These are phyloP conservation scores for Zygosaccharomyces sapae DNA, from an alignment of 1,139 yeast genomes.

Conservation along the genomic window DNA sequence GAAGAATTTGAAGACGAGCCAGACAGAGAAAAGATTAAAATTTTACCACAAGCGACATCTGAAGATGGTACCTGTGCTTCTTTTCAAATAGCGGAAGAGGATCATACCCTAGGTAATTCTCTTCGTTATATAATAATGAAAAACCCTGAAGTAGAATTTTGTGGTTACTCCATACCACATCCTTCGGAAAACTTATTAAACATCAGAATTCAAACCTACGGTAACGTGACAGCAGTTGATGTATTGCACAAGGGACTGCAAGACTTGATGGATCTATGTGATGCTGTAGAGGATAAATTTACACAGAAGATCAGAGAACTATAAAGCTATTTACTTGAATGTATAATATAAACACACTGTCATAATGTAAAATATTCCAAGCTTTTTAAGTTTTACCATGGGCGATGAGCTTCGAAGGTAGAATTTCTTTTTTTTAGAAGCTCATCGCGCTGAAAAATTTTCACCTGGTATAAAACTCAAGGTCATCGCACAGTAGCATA, in stretches of 20 bases:
- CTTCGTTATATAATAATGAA: slow-evolving; percentile 92
- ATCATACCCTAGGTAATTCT: slow-evolving; percentile 93
- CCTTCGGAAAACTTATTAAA: slow-evolving; percentile 91
- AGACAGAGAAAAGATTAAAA: slow-evolving; percentile 41
- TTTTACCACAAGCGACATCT: slow-evolving; percentile 78
- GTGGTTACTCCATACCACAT: slow-evolving; percentile 98
- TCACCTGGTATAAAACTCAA: slow-evolving; percentile 1
- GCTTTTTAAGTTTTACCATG: slow-evolving; percentile 4
- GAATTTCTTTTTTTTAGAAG: slow-evolving; percentile 11
- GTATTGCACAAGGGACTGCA: slow-evolving; percentile 90
- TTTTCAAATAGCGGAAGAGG: slow-evolving; percentile 87
- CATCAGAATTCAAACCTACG: slow-evolving; percentile 91
- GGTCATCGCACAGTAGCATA: slow-evolving; percentile 9
- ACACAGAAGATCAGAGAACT: slow-evolving; percentile 53
- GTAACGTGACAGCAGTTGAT: slow-evolving; percentile 80
- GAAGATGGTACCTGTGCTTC: slow-evolving; percentile 96
- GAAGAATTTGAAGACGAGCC: slow-evolving; percentile 31
- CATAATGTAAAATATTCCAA: no score
- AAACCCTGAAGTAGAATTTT: slow-evolving; percentile 95
- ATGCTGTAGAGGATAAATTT: slow-evolving; percentile 75
- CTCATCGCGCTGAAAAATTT: slow-evolving; percentile 10
- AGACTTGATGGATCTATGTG: slow-evolving; percentile 78
- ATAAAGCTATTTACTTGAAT: slow-evolving; percentile 9
- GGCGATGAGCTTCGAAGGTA: slow-evolving; percentile 2
- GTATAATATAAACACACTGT: neutral